phyloP scores from a whole-genome alignment of 2,329 filamentous ascomycete genomes.

The Colletotrichum tanaceti region DNA sequence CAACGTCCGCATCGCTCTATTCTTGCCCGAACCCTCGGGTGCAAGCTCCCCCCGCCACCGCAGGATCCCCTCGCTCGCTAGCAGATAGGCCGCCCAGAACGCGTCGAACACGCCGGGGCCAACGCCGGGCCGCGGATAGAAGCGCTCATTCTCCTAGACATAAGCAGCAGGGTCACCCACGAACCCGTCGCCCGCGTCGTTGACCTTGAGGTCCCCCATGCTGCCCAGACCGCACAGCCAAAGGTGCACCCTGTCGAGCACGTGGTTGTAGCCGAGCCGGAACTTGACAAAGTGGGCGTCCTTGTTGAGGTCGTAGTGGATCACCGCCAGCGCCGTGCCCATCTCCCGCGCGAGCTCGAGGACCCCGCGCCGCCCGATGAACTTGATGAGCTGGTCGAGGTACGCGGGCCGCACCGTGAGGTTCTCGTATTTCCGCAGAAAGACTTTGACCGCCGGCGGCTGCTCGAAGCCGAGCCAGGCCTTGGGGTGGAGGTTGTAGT shows the following conservation, averaged over 20 bases:
- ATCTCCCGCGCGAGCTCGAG: slow-evolving; percentile 17
- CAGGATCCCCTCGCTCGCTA: slow-evolving; percentile 15
- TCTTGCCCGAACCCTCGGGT: neutral
- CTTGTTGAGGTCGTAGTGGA: slow-evolving; percentile 22
- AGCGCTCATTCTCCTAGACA: slow-evolving; percentile 25
- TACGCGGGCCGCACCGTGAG: slow-evolving; percentile 20
- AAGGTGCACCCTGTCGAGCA: slow-evolving; percentile 4
- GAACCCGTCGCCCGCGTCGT: neutral
- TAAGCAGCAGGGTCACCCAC: slow-evolving; percentile 2
- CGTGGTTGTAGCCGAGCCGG: slow-evolving; percentile 5
- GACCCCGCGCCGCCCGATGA: slow-evolving; percentile 3
- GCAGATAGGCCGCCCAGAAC: slow-evolving; percentile 12
- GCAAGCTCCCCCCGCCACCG: neutral
- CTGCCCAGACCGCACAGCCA: slow-evolving; percentile 18
- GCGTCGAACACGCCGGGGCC: slow-evolving; percentile 21
- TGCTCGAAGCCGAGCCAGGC: slow-evolving; percentile 23
- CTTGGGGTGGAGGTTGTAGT: slow-evolving; percentile 21
- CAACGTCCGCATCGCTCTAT: slow-evolving; percentile 8
- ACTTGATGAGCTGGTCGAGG: slow-evolving; percentile 23
- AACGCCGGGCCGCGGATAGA: slow-evolving; percentile 28
- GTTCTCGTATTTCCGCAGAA: neutral
- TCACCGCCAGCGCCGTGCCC: slow-evolving; percentile 24
- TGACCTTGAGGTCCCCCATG: slow-evolving; percentile 10
- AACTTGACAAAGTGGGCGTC: slow-evolving; percentile 20
- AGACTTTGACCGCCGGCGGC: neutral